Conservation (phyloP, 2,329 filamentous ascomycete genomes). For the Neodidymelliopsis sp. region DNA sequence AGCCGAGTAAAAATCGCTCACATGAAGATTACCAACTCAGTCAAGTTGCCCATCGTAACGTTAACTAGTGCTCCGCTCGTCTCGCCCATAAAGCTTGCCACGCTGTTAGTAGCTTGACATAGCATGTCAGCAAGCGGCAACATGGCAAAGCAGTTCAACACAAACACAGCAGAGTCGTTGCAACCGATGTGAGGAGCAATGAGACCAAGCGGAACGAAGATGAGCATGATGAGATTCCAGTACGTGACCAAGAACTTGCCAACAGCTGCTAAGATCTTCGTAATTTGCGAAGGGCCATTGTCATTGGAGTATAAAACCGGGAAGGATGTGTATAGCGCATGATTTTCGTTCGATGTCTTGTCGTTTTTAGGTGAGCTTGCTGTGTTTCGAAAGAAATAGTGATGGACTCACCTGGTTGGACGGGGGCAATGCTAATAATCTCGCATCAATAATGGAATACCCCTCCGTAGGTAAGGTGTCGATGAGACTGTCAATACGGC, state of each 20-base stretch:
- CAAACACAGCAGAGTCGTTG: slow-evolving; percentile 67
- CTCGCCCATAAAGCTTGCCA: slow-evolving; percentile 84
- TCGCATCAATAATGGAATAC: slow-evolving; percentile 7
- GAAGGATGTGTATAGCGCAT: slow-evolving; percentile 3
- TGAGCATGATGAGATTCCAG: slow-evolving; percentile 80
- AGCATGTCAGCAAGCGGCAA: slow-evolving; percentile 22
- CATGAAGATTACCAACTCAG: slow-evolving; percentile 81
- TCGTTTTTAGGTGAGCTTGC: background rate
- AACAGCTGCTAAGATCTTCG: background rate
- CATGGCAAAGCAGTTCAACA: slow-evolving; percentile 25
- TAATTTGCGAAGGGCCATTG: background rate
- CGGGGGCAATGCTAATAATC: background rate
- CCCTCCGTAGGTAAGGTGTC: slow-evolving; percentile 4
- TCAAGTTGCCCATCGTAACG: slow-evolving; percentile 77
- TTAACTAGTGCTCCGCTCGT: slow-evolving; percentile 23
- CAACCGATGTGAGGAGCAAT: slow-evolving; percentile 58
- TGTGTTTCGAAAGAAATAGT: background rate
- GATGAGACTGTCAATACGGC: background rate
- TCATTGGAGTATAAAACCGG: background rate
- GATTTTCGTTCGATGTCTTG: background rate
- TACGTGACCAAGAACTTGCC: slow-evolving; percentile 1
- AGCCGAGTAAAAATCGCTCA: too few species aligned
- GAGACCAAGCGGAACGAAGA: slow-evolving; percentile 76
- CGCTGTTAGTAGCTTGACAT: slow-evolving; percentile 62
- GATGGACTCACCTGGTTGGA: background rate